These are phyloP conservation scores for Kuraishia capsulata DNA, from an alignment of 805 yeast species.

Conservation along the genomic window DNA sequence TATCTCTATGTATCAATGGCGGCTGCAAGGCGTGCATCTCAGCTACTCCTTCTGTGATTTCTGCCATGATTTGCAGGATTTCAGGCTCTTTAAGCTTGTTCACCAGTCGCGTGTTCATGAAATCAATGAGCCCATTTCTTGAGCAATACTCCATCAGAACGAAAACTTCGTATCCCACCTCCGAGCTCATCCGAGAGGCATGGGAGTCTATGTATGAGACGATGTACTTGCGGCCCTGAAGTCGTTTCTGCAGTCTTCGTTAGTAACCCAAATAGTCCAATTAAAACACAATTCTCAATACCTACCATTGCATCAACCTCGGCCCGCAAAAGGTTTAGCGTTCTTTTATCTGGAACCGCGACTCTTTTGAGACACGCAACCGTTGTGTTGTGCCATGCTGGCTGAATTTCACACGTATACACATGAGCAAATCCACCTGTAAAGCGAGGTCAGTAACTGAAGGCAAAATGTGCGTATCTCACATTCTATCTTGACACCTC, in stretches of 20 bases:
- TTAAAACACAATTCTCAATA: neutral
- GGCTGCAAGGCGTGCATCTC: slow-evolving; percentile 69
- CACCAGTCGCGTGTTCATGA: slow-evolving; percentile 65
- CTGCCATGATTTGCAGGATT: slow-evolving; percentile 57
- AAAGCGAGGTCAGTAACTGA: slow-evolving; percentile 4
- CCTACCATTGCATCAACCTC: slow-evolving; percentile 90
- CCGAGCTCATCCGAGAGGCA: slow-evolving; percentile 59
- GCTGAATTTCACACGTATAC: slow-evolving; percentile 65
- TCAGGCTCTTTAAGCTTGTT: slow-evolving; percentile 62
- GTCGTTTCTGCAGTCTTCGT: slow-evolving; percentile 43
- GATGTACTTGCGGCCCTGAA: slow-evolving; percentile 68
- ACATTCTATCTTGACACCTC: neutral
- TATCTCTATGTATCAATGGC: slow-evolving; percentile 70
- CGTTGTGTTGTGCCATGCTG: slow-evolving; percentile 42
- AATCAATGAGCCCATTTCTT: slow-evolving; percentile 67
- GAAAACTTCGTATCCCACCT: slow-evolving; percentile 65
- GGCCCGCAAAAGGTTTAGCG: slow-evolving; percentile 73
- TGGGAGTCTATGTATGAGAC: slow-evolving; percentile 93
- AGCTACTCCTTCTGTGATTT: slow-evolving; percentile 64
- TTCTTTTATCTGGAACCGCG: slow-evolving; percentile 86
- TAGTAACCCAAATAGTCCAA: slow-evolving; percentile 1
- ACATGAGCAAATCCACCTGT: slow-evolving; percentile 91
- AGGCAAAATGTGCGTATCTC: no score
- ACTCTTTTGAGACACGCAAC: slow-evolving; percentile 88
- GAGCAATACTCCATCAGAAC: slow-evolving; percentile 75